phyloP scores from a whole-genome alignment of 2,329 filamentous ascomycete species.

The Hypoxylon sp. region DNA sequence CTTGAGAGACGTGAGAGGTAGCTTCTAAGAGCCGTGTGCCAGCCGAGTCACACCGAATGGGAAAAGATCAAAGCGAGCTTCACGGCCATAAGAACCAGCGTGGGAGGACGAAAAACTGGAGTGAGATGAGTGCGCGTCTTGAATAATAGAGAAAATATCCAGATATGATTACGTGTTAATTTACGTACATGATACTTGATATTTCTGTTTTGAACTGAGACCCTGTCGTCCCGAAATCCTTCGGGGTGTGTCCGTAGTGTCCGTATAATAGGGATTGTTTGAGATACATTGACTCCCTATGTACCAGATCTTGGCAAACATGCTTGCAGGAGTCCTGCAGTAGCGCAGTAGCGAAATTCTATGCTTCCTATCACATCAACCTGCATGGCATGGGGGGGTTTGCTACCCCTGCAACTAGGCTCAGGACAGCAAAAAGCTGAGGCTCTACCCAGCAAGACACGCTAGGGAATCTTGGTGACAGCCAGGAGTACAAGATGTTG shows the following conservation, averaged over 20 bases:
- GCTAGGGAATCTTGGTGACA: slow-evolving; percentile 5
- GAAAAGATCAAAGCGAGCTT: slow-evolving; percentile 10
- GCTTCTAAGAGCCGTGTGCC: slow-evolving; percentile 18
- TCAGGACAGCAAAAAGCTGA: slow-evolving; percentile 19
- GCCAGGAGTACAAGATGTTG: slow-evolving; percentile 4
- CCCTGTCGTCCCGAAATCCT: slow-evolving; percentile 19
- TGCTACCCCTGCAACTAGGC: slow-evolving; percentile 13
- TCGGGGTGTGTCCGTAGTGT: slow-evolving; percentile 26
- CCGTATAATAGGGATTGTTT: slow-evolving; percentile 33
- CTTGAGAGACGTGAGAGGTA: slow-evolving; percentile 36
- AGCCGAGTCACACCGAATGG: slow-evolving; percentile 27
- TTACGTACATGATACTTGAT: slow-evolving; percentile 37
- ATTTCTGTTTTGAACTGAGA: slow-evolving; percentile 32
- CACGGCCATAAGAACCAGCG: slow-evolving; percentile 28
- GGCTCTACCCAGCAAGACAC: slow-evolving; percentile 26
- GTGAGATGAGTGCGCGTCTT: slow-evolving; percentile 26
- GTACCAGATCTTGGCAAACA: slow-evolving; percentile 26
- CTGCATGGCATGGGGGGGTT: slow-evolving; percentile 20
- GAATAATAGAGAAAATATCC: slow-evolving; percentile 19
- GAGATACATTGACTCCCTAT: slow-evolving; percentile 28
- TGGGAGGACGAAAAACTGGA: slow-evolving; percentile 16
- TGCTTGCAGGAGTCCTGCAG: slow-evolving; percentile 30
- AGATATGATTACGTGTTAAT: slow-evolving; percentile 32
- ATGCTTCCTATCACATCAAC: slow-evolving; percentile 21
- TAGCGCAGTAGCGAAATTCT: slow-evolving; percentile 5